A percentile compares a stretch with the other conserved stretches of the same genome.
These are phyloP conservation scores for Rheum nobile DNA, from an alignment of 148 eudicot species.

Conservation along the genomic window DNA sequence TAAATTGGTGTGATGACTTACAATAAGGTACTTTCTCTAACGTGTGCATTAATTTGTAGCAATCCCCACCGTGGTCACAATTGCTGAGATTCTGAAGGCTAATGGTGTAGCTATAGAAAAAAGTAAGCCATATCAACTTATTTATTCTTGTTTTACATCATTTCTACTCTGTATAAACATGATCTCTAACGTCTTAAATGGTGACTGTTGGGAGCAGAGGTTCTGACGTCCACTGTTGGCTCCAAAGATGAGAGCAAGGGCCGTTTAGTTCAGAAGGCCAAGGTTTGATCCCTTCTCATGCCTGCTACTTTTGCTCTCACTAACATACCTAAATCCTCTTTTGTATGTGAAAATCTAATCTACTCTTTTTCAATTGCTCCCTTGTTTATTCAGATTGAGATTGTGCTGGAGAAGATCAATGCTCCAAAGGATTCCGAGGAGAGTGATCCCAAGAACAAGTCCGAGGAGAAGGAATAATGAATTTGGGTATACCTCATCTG, in stretches of 20 bases:
- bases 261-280: slow-evolving; percentile 47
- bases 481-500: neutral
- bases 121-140: slow-evolving; percentile 19
- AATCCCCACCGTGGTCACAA: slow-evolving; percentile 42
- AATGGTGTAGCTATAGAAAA: slow-evolving; percentile 34
- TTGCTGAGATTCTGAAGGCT: slow-evolving; percentile 38
- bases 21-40: neutral
- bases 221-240: slow-evolving; percentile 43
- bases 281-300: slow-evolving; percentile 16
- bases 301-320: too few relatives aligned
- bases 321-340: too few relatives aligned
- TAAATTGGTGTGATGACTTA: neutral
- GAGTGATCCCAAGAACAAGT: neutral
- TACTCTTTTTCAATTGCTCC: neutral
- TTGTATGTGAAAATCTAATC: too few relatives aligned
- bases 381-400: slow-evolving; percentile 35
- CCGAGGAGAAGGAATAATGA: neutral
- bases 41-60: slow-evolving; percentile 15
- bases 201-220: slow-evolving; percentile 23
- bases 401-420: slow-evolving; percentile 43
- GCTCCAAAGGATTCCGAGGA: slow-evolving; percentile 10
- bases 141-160: neutral
- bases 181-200: neutral
- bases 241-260: slow-evolving; percentile 51
- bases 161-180: neutral